These are phyloP conservation scores for Fusarium phyllophilum DNA, from an alignment of 2,329 filamentous ascomycete species.

Conservation along the genomic window DNA sequence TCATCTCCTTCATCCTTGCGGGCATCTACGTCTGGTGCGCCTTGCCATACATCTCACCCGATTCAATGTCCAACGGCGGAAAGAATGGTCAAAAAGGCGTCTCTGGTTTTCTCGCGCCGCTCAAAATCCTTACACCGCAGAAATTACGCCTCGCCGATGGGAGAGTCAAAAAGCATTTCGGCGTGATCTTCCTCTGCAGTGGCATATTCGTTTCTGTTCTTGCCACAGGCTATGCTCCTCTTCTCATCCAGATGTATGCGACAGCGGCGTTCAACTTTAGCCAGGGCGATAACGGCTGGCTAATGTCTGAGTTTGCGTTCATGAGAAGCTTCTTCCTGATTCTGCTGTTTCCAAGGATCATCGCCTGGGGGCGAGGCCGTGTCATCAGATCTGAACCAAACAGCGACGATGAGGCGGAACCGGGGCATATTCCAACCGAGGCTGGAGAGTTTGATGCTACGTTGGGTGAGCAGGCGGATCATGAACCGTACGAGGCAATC, in stretches of 20 bases:
- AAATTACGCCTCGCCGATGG: slow-evolving; percentile 63
- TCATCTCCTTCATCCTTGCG: slow-evolving; percentile 63
- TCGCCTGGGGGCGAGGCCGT: slow-evolving; percentile 54
- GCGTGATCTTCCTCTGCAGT: slow-evolving; percentile 70
- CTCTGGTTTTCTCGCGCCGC: slow-evolving; percentile 69
- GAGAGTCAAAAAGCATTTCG: slow-evolving; percentile 63
- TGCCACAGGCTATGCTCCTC: slow-evolving; percentile 74
- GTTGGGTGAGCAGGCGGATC: slow-evolving; percentile 52
- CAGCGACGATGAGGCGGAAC: slow-evolving; percentile 10
- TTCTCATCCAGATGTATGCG: slow-evolving; percentile 69
- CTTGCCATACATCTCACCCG: slow-evolving; percentile 63
- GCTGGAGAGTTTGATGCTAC: slow-evolving; percentile 56
- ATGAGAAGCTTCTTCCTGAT: slow-evolving; percentile 66
- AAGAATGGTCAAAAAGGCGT: slow-evolving; percentile 49
- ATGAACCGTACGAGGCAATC: slow-evolving; percentile 55
- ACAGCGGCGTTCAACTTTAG: slow-evolving; percentile 65
- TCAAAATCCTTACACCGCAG: slow-evolving; percentile 70
- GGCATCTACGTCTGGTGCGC: slow-evolving; percentile 54
- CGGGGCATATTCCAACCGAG: slow-evolving; percentile 46
- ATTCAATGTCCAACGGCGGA: slow-evolving; percentile 48
- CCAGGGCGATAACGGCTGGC: slow-evolving; percentile 65
- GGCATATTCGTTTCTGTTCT: slow-evolving; percentile 76
- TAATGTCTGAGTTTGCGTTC: slow-evolving; percentile 66
- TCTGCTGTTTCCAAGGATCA: slow-evolving; percentile 63
- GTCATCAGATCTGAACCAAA: background rate